A percentile compares a stretch with the other conserved stretches of the same genome.
phyloP scores from a whole-genome alignment of 2,329 filamentous ascomycete genomes.

The Talaromyces verruculosus region DNA sequence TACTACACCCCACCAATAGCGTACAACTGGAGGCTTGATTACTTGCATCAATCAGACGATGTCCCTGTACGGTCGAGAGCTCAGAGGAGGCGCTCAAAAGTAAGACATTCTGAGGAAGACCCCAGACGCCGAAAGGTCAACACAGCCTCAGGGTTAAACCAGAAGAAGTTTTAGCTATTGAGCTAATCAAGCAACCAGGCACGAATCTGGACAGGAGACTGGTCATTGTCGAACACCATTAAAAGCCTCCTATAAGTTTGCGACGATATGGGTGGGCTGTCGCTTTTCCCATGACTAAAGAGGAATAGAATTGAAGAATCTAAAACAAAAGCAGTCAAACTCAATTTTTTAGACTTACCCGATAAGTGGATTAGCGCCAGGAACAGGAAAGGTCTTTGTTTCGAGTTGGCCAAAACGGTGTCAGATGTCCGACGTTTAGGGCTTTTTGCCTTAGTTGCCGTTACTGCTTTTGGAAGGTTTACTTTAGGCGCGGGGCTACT shows the following conservation, averaged over 20 bases:
- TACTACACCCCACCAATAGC: neutral
- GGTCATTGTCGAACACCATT: neutral
- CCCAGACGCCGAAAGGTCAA: slow-evolving; percentile 12
- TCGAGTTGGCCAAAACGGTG: slow-evolving; percentile 6
- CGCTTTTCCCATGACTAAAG: neutral
- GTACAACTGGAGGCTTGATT: neutral
- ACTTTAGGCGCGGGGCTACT: neutral
- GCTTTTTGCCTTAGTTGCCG: neutral
- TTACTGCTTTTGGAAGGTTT: neutral
- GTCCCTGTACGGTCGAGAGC: slow-evolving; percentile 1
- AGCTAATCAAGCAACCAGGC: neutral
- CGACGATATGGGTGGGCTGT: neutral
- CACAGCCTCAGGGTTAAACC: slow-evolving; percentile 13
- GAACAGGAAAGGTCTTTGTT: slow-evolving; percentile 10
- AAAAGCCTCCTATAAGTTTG: neutral
- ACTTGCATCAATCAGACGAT: slow-evolving; percentile 11
- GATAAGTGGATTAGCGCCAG: slow-evolving; percentile 7
- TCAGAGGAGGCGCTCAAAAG: slow-evolving; percentile 13
- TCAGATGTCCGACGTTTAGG: slow-evolving; percentile 8
- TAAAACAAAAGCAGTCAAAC: slow-evolving; percentile 8
- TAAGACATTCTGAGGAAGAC: slow-evolving; percentile 28
- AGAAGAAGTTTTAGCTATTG: slow-evolving; percentile 3
- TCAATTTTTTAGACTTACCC: neutral
- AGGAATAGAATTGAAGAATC: neutral
- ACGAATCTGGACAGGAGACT: neutral